Evolutionary conservation across 2,329 filamentous ascomycete genomes (phyloP), one percentile per base, ranked within the genome.

Genomic region (Ceratocystis papillata): DNA sequence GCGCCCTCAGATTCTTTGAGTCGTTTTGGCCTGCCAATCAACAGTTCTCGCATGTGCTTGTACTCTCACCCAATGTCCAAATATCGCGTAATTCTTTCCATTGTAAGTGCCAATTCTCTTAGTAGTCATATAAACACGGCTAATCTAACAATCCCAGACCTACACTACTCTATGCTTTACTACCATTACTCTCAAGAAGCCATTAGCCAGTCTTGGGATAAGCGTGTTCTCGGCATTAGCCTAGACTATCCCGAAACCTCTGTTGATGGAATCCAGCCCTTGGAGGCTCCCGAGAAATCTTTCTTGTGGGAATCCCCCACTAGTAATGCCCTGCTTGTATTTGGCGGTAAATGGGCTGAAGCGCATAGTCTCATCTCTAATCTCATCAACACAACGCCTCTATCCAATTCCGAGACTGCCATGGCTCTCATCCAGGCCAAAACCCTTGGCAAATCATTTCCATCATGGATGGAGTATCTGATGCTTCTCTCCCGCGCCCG

Each of bases 241-340:
- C 82, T 97, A 3, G 87, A 91, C 67, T 78, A 90, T 17, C 91
- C 93, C 2, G 77, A 80, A 2, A 77, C 80, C 22, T 77, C 84
- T 64, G 75, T 91, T 2, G 83, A 89, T 70, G 86, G 85, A 55
- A 80, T 80, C 5, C 76, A 77, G 0, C 72, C 77, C 1, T 84
- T 94, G 66, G 72, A 70, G 0, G 76, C 25, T 81, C 86, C 1
- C 70, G 69, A 70, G 22, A 69, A 71, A 8, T 80, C 88, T 0
- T 95, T 96, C 71, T 78, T 96, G 7, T 96, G 91, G 87, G 88
- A 96, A 75, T 84, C 86, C 1, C 92, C 93, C 4, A 88, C 86
- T 69, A 89, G 87, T 72, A 88, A 94, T 69, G 92, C 93, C 0
- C 83, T 86, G 10, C 79, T 99, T 8, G 87, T 93, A 73, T 85